Evolutionary conservation across 495 filamentous ascomycete species (phyloP).

Genomic region (Filosporella fistucella): DNA sequence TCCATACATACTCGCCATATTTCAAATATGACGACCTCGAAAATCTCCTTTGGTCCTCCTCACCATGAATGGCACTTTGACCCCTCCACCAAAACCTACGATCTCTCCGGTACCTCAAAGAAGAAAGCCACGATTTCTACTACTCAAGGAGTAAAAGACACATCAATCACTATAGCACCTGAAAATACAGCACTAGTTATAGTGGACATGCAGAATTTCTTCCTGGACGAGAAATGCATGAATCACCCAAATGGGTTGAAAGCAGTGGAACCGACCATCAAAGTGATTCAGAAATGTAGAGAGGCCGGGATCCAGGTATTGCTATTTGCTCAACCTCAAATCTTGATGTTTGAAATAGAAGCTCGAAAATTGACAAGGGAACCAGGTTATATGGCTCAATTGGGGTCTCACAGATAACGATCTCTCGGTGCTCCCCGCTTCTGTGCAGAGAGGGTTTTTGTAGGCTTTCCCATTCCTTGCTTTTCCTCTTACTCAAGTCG

Average conservation of each 20-base stretch:
- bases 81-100: slow-evolving; percentile 8
- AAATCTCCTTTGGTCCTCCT: slow-evolving; percentile 16
- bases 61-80: slow-evolving; percentile 17
- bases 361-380: neutral
- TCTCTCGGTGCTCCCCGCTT: slow-evolving; percentile 44
- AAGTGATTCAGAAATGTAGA: slow-evolving; percentile 28
- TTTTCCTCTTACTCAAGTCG: too few relatives aligned
- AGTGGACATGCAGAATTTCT: slow-evolving; percentile 63
- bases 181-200: slow-evolving; percentile 45
- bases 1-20: neutral
- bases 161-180: slow-evolving; percentile 36
- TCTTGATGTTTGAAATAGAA: neutral
- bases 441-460: slow-evolving; percentile 41
- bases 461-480: too few relatives aligned
- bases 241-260: slow-evolving; percentile 30
- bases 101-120: slow-evolving; percentile 2
- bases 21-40: slow-evolving; percentile 7
- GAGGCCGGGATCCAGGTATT: slow-evolving; percentile 39
- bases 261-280: slow-evolving; percentile 30
- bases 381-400: slow-evolving; percentile 51
- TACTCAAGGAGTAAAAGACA: slow-evolving; percentile 11
- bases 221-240: slow-evolving; percentile 37
- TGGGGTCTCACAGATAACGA: slow-evolving; percentile 55
- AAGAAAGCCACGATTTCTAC: slow-evolving; percentile 13
- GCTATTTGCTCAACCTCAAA: neutral